Base-by-base conservation (phyloP, 148 eudicot genomes). In the Silene conica region DNA sequence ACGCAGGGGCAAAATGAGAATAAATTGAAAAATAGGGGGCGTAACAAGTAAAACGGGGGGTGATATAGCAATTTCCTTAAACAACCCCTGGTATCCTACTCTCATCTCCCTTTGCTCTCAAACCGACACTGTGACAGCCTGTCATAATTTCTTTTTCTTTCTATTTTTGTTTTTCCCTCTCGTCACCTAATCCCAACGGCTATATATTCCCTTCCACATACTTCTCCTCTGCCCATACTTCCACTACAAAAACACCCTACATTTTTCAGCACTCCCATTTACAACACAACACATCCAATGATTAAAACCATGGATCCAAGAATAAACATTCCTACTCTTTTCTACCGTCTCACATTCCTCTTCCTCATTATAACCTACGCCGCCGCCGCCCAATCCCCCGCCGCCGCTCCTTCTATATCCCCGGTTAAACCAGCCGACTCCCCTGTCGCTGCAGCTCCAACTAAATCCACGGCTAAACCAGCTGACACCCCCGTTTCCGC, bases 181-280 rank as follows among this genome's bases (percentile, higher is more conserved):
- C 22, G 2, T 58, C 62, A 61, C 65, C 15, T 61, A 8, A 21
- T 66, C 2, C 73, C 67, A 70, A 71, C 67, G 75, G 76, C 73
- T 78, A 78, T 78, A 54, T 78, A 78, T 78, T 57, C 72, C 25
- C 16, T 16, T 71, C 73, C 59, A 20, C 19, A 21, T 6, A 13
- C 10, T n/a, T 45, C 43, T 19, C 20, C 38, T 19, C 38, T 20
- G 10, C 19, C 22, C 4, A 26, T 26, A 26, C 28, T 26, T 2
- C 28, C 65, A 45, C 16, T 11, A 28, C 18, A 56, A 22, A 6
- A 13, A 19, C 43, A 38, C 43, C 8, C 5, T 0, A 34, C 41
- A 38, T 38, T 38, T 38, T 38, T 38, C 7, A 38, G 43, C 43
- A 38, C 43, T 38, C 3, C 43, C 43, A 38, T 38, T 38, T 38